Conservation (phyloP, 108 stramenopile genomes). For the Nitzschia sp. region DNA sequence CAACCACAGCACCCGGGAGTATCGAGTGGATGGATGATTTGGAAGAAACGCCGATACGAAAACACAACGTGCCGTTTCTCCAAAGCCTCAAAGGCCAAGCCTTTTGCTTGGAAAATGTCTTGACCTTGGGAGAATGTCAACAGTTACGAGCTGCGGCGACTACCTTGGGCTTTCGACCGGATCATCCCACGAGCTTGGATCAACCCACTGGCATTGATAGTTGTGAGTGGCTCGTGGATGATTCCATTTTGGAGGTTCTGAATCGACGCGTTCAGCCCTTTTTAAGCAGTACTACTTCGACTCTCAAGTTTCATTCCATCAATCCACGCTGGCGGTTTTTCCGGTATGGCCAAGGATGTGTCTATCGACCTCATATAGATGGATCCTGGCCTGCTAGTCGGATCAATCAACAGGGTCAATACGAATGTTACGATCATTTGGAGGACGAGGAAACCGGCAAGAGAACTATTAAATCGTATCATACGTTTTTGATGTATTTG, state of each 20-base stretch:
- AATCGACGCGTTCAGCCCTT: slow-evolving; percentile 21
- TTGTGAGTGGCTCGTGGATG: slow-evolving; percentile 39
- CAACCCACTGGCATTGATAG: slow-evolving; percentile 40
- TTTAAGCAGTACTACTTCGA: not conserved
- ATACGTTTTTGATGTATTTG: slow-evolving; percentile 64
- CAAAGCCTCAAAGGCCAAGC: slow-evolving; percentile 15
- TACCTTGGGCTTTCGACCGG: slow-evolving; percentile 45
- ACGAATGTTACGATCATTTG: slow-evolving; percentile 1
- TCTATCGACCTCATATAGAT: slow-evolving; percentile 74
- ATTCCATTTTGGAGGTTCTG: slow-evolving; percentile 16
- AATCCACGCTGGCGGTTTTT: slow-evolving; percentile 66
- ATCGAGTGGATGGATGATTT: slow-evolving; percentile 2
- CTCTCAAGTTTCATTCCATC: slow-evolving; percentile 30
- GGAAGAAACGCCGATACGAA: slow-evolving; percentile 1
- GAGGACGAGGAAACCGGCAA: slow-evolving; percentile 4
- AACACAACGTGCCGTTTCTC: slow-evolving; percentile 35
- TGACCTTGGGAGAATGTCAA: slow-evolving; percentile 45
- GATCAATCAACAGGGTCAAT: slow-evolving; percentile 39
- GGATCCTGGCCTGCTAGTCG: slow-evolving; percentile 64
- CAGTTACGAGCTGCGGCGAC: slow-evolving; percentile 36
- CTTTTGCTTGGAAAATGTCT: slow-evolving; percentile 45
- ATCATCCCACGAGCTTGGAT: slow-evolving; percentile 45
- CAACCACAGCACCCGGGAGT: slow-evolving; percentile 1
- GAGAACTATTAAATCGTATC: slow-evolving; percentile 14
- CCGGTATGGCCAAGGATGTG: slow-evolving; percentile 48